phyloP scores from a whole-genome alignment of 176 grass and related monocot species.

The Avena eriantha region DNA sequence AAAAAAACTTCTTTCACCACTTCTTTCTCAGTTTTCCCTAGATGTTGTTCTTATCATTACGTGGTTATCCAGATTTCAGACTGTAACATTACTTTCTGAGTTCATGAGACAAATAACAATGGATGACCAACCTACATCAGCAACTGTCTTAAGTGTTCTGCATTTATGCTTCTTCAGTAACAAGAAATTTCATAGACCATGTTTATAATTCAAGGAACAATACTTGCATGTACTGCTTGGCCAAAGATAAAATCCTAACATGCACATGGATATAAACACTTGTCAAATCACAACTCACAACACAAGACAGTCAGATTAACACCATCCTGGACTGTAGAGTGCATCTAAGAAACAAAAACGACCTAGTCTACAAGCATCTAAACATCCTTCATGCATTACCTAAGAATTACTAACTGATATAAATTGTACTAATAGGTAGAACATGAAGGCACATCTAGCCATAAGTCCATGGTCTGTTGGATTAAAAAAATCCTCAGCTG shows the following conservation, averaged over 20 bases:
- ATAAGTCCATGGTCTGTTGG: slow-evolving; percentile 12
- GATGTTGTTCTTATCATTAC: background rate
- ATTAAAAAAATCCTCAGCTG: background rate
- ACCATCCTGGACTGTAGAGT: background rate
- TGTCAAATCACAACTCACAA: slow-evolving; percentile 7
- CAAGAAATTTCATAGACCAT: slow-evolving; percentile 15
- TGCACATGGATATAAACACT: slow-evolving; percentile 13
- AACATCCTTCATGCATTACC: slow-evolving; percentile 7
- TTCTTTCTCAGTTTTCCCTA: slow-evolving; percentile 18
- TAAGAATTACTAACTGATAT: slow-evolving; percentile 10
- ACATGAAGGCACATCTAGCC: slow-evolving; percentile 4
- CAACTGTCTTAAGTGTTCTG: slow-evolving; percentile 21
- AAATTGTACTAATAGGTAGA: slow-evolving; percentile 20
- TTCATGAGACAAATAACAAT: slow-evolving; percentile 22
- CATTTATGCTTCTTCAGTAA: slow-evolving; percentile 23
- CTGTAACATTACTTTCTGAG: background rate
- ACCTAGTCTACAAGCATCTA: slow-evolving; percentile 11
- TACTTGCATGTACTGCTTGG: background rate
- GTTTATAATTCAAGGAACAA: background rate
- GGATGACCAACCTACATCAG: slow-evolving; percentile 21
- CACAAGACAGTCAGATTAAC: slow-evolving; percentile 4
- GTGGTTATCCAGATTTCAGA: background rate
- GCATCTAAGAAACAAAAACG: slow-evolving; percentile 4
- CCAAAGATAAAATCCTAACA: slow-evolving; percentile 5
- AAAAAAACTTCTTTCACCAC: slow-evolving; percentile 21